A percentile compares a stretch with the other conserved stretches of the same genome.
These are phyloP conservation scores for Cyberlindnera americana DNA, from an alignment of 805 yeast genomes.

Conservation along the genomic window DNA sequence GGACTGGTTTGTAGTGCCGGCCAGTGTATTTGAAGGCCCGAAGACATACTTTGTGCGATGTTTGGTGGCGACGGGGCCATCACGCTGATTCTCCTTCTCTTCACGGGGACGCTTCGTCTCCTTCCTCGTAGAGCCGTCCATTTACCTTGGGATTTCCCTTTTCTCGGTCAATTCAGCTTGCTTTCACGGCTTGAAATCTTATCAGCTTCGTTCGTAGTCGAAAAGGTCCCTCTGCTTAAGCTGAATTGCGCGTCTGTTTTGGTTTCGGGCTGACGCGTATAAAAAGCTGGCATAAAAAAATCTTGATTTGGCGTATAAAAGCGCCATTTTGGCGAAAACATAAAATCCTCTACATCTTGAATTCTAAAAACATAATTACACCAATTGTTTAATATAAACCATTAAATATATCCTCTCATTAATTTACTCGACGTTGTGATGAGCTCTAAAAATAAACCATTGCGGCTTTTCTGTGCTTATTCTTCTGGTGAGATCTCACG, in stretches of 20 bases:
- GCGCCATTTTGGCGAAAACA: neutral
- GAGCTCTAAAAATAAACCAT: too few relatives aligned
- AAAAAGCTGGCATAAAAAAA: neutral
- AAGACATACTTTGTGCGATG: slow-evolving; percentile 13
- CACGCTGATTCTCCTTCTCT: slow-evolving; percentile 10
- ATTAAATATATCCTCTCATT: too few relatives aligned
- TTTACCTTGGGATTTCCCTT: neutral
- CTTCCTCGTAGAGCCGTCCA: neutral
- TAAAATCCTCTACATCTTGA: too few relatives aligned
- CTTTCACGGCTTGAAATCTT: too few relatives aligned
- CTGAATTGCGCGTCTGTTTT: slow-evolving; percentile 5
- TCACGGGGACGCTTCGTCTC: slow-evolving; percentile 13
- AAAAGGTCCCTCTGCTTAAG: too few relatives aligned
- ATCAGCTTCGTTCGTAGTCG: too few relatives aligned
- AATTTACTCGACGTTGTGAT: too few relatives aligned
- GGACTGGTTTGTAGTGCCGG: neutral
- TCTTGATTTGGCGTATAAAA: too few relatives aligned
- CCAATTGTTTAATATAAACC: too few relatives aligned
- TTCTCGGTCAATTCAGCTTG: too few relatives aligned
- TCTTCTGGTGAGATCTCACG: slow-evolving; percentile 10
- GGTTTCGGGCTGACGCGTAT: neutral
- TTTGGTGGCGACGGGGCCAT: slow-evolving; percentile 4
- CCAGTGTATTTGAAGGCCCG: slow-evolving; percentile 14
- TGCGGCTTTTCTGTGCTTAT: too few relatives aligned
- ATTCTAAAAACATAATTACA: too few relatives aligned